Percentiles rank a stretch among this genome's conserved stretches.
These are phyloP conservation scores for Aspergillus bombycis DNA, from an alignment of 2,329 filamentous ascomycete genomes.

Conservation along the genomic window DNA sequence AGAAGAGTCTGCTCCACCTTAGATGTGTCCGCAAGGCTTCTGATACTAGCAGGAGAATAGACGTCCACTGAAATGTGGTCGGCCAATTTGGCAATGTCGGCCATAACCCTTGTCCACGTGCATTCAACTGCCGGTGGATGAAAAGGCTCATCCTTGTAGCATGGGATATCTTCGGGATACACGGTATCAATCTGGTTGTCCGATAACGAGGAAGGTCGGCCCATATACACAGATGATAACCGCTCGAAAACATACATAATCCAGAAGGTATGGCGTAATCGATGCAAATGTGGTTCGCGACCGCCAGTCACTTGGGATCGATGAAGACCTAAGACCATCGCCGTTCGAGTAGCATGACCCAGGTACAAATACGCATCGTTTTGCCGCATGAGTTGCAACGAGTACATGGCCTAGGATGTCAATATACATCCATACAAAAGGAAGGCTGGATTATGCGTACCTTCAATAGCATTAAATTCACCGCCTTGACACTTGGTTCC, in stretches of 20 bases:
- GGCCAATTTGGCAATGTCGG: conserved; percentile 15
- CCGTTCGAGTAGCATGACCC: conserved; percentile 18
- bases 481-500: conserved; percentile 13
- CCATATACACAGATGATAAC: conserved; percentile 15
- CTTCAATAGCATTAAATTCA: conserved; percentile 20
- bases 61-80: conserved; percentile 17
- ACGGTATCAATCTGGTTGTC: conserved; percentile 19
- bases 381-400: conserved; percentile 20
- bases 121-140: conserved; percentile 10
- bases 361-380: conserved; percentile 22
- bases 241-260: conserved; percentile 17
- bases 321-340: conserved; percentile 18
- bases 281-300: conserved; percentile 11
- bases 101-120: conserved; percentile 16
- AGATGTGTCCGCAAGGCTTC: conserved; percentile 6
- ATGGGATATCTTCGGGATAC: conserved; percentile 17
- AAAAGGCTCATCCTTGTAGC: conserved; percentile 2
- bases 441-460: not conserved
- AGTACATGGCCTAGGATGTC: conserved; percentile 17
- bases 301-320: conserved; percentile 20
- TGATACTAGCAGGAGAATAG: conserved; percentile 17
- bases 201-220: conserved; percentile 16
- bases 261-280: conserved; percentile 19
- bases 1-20: conserved; percentile 9
- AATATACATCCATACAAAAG: not conserved